Evolutionary conservation across 805 yeast genomes (phyloP), one percentile per base, ranked within the genome.

Genomic region (Jamesozyma gamospora): DNA sequence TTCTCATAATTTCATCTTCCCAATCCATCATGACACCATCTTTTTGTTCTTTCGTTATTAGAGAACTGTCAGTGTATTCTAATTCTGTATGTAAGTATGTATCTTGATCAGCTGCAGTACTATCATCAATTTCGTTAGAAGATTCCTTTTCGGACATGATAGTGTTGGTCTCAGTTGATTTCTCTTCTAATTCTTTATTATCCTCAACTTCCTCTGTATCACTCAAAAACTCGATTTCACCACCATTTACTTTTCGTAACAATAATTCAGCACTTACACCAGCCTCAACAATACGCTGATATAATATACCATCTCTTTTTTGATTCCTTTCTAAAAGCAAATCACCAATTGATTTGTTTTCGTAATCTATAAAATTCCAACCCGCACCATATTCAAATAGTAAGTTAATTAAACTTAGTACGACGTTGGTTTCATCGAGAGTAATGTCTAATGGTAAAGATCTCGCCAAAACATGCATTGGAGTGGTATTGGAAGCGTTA

Each of bases 11-110:
- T 16, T 77, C 74, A 4, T 76, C 70, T 57, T 88, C 97, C 97
- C 97, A 88, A 50, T 81, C 82, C 97, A 88, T 88, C 97, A 88
- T 88, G 2, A 88, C 96, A 14, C 96, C 97, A 52, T 88, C 96
- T 35, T 72, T 68, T 37, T 79, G 66, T 18, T 75, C 79, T 43
- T 75, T 69, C 1, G 96, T 90, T 19, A 85, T 65, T 19, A 88
- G 66, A 0, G 92, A 79, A 43, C 79, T 80, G 31, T 66, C 70
- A 1, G 64, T 63, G 56, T 84, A 88, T 48, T 75, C 77, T 19
- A 88, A 64, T 51, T 79, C 69, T 4, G 88, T 74, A 11, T 70
- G 62, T 32, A 88, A 66, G 52, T 79, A 88, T 0, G 82, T 70
- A 2, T 66, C 57, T 44, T 82, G 87, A 43, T 76, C 69, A 37